phyloP scores from a whole-genome alignment of 371 early-diverging fungal species.

The Sporodiniella umbellata region DNA sequence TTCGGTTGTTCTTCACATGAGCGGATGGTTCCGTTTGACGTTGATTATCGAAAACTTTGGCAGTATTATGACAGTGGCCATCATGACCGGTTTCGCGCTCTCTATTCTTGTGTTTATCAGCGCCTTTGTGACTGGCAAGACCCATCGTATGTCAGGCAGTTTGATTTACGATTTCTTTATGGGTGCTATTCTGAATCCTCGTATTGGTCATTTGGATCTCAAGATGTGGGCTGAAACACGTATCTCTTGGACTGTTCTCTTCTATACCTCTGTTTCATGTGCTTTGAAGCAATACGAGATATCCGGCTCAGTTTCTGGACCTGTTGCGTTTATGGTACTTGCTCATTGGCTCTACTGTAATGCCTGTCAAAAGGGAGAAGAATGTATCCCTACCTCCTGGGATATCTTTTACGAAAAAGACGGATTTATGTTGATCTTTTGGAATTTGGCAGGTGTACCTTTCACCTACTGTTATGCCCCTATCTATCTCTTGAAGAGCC shows the following conservation, averaged over 20 bases:
- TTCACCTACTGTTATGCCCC: slow-evolving; percentile 60
- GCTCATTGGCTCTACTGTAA: slow-evolving; percentile 73
- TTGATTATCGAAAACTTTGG: slow-evolving; percentile 64
- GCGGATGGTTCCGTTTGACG: slow-evolving; percentile 50
- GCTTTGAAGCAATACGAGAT: slow-evolving; percentile 70
- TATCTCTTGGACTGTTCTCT: slow-evolving; percentile 73
- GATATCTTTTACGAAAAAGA: slow-evolving; percentile 62
- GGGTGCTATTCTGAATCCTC: slow-evolving; percentile 77
- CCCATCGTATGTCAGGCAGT: slow-evolving; percentile 72
- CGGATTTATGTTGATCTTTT: slow-evolving; percentile 62
- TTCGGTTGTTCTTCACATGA: slow-evolving; percentile 47
- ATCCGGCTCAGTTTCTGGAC: slow-evolving; percentile 59
- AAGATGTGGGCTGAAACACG: slow-evolving; percentile 87
- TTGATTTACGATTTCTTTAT: slow-evolving; percentile 77
- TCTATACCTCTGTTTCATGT: slow-evolving; percentile 63
- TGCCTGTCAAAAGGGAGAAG: slow-evolving; percentile 77
- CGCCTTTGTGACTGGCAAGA: slow-evolving; percentile 30
- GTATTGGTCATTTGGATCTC: slow-evolving; percentile 70
- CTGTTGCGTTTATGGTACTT: slow-evolving; percentile 70
- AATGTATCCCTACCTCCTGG: slow-evolving; percentile 75
- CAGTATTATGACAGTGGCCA: slow-evolving; percentile 55
- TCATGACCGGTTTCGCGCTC: slow-evolving; percentile 54
- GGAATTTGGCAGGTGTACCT: slow-evolving; percentile 62
- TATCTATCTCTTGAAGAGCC: slow-evolving; percentile 49
- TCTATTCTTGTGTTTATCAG: slow-evolving; percentile 41